These are phyloP conservation scores for Endocladia muricata DNA, from an alignment of 31 red algal genomes.

Conservation along the genomic window DNA sequence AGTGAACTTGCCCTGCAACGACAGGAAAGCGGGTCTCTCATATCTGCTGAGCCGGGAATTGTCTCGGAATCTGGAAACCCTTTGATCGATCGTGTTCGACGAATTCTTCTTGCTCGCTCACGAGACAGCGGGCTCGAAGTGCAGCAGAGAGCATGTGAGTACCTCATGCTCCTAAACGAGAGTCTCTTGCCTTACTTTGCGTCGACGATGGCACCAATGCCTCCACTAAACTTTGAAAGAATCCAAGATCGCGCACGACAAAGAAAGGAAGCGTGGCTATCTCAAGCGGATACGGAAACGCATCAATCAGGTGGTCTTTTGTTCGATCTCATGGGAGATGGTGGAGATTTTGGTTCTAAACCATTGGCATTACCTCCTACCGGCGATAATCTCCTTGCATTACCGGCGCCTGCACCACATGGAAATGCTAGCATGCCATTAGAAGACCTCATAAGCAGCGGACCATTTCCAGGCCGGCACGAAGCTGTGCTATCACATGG, in stretches of 20 bases:
- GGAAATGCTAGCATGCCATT: neutral
- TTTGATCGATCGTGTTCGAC: slow-evolving; percentile 45
- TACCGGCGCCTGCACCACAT: slow-evolving; percentile 4
- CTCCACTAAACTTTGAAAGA: slow-evolving; percentile 41
- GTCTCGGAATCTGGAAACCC: neutral
- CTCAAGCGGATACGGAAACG: neutral
- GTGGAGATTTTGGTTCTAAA: neutral
- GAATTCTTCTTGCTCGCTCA: slow-evolving; percentile 20
- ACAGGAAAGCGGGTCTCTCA: neutral
- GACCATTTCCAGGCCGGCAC: neutral
- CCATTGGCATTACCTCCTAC: neutral
- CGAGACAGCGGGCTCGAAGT: slow-evolving; percentile 49
- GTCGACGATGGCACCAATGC: slow-evolving; percentile 37
- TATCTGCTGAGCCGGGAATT: neutral
- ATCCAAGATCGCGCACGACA: slow-evolving; percentile 32
- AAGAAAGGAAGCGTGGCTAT: neutral
- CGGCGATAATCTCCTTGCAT: slow-evolving; percentile 10
- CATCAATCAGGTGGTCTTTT: slow-evolving; percentile 21
- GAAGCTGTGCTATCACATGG: neutral
- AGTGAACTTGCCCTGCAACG: neutral
- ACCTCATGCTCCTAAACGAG: slow-evolving; percentile 59
- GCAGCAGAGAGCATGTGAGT: slow-evolving; percentile 94
- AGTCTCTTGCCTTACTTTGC: slow-evolving; percentile 10
- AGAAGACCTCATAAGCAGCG: neutral
- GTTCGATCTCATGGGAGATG: slow-evolving; percentile 47